These are phyloP conservation scores for Entomortierella chlamydospora DNA, from an alignment of 192 early-diverging fungal species.

Conservation along the genomic window DNA sequence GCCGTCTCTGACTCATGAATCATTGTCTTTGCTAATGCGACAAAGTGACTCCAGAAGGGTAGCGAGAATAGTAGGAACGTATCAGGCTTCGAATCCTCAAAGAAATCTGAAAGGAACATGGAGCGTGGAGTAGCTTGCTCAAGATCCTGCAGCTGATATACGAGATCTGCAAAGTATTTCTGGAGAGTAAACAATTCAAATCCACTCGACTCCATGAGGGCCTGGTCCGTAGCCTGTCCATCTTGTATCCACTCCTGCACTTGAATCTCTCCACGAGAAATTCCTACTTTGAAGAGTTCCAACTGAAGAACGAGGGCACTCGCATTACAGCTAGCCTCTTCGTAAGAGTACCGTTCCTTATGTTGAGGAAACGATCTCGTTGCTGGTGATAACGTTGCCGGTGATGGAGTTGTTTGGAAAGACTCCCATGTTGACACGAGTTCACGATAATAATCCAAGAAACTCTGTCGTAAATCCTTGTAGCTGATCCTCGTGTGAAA, in stretches of 20 bases:
- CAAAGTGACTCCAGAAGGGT: slow-evolving; percentile 62
- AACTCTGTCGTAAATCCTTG: slow-evolving; percentile 45
- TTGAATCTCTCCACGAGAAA: slow-evolving; percentile 28
- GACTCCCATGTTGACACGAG: slow-evolving; percentile 36
- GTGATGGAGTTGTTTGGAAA: slow-evolving; percentile 30
- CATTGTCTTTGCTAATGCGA: slow-evolving; percentile 56
- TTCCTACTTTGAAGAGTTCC: slow-evolving; percentile 34
- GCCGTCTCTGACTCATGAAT: slow-evolving; percentile 19
- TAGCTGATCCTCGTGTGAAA: slow-evolving; percentile 52
- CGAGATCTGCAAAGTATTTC: slow-evolving; percentile 28
- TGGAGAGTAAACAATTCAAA: slow-evolving; percentile 41
- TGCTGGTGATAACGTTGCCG: slow-evolving; percentile 51
- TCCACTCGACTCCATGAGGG: slow-evolving; percentile 19
- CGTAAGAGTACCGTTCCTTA: slow-evolving; percentile 42
- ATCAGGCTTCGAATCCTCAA: slow-evolving; percentile 41
- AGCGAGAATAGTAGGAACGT: slow-evolving; percentile 55
- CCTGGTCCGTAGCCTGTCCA: neutral
- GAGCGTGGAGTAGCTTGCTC: neutral
- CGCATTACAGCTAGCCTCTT: slow-evolving; percentile 41
- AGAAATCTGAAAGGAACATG: slow-evolving; percentile 56
- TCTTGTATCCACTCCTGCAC: slow-evolving; percentile 30
- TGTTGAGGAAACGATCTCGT: slow-evolving; percentile 11
- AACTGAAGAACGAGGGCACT: slow-evolving; percentile 31
- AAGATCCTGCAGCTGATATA: slow-evolving; percentile 1
- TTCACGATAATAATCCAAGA: slow-evolving; percentile 37